Conservation (phyloP, 805 yeast genomes). For the Kluyveromyces wickerhamii region DNA sequence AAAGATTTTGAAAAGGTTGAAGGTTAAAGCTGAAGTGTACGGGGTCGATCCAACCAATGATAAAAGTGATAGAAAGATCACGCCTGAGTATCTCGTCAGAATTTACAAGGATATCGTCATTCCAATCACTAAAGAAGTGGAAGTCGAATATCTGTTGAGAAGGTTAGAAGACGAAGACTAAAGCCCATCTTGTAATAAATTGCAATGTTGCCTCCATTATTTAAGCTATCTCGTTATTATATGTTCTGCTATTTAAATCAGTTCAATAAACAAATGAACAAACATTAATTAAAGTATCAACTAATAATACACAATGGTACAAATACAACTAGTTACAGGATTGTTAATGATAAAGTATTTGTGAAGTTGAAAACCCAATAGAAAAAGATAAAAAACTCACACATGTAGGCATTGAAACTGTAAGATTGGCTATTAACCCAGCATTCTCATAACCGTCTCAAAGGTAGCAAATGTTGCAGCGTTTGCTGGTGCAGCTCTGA, state of each 20-base stretch:
- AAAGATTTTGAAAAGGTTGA: conserved; percentile 68
- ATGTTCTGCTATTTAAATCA: too few relatives aligned
- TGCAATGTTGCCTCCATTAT: too few relatives aligned
- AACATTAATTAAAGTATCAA: too few relatives aligned
- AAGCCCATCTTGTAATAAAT: too few relatives aligned
- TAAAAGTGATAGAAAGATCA: conserved; percentile 66
- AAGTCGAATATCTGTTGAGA: conserved; percentile 81
- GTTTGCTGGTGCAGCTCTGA: conserved; percentile 97
- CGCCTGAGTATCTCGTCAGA: conserved; percentile 72
- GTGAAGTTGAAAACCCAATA: too few relatives aligned
- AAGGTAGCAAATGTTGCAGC: conserved; percentile 95
- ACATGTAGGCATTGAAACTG: too few relatives aligned
- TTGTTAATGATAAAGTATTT: too few relatives aligned
- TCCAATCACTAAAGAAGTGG: conserved; percentile 92
- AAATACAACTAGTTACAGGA: too few relatives aligned
- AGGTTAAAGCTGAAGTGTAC: conserved; percentile 75
- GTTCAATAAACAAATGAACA: too few relatives aligned
- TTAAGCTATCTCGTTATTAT: too few relatives aligned
- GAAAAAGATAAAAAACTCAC: too few relatives aligned
- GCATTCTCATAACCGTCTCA: conserved; percentile 73
- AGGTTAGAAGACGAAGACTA: conserved; percentile 56
- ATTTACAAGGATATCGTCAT: conserved; percentile 84
- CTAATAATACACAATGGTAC: too few relatives aligned
- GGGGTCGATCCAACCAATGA: conserved; percentile 82
- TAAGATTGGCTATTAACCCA: conserved; percentile 37